Evolutionary conservation across 108 stramenopile genomes (phyloP).

Genomic region (Stephanodiscus minutulus): DNA sequence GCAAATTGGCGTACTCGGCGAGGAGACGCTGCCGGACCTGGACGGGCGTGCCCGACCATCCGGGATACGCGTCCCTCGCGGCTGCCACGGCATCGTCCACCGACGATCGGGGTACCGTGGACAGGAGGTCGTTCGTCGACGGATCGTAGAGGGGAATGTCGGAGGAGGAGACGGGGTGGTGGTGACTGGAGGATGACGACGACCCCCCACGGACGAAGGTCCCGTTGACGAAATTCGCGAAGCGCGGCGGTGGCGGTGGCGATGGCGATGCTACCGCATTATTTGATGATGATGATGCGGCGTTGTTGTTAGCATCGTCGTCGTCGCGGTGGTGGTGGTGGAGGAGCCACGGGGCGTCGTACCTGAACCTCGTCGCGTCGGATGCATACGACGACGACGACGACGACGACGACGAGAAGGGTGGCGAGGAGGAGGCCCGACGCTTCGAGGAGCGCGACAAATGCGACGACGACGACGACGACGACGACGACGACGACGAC

Average conservation of each 20-base stretch:
- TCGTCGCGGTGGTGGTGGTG: not conserved
- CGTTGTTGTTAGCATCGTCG: too few species aligned
- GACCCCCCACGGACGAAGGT: slow-evolving; percentile 24
- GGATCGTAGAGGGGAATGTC: slow-evolving; percentile 57
- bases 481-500: not conserved
- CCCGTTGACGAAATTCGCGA: slow-evolving; percentile 62
- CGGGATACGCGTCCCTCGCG: slow-evolving; percentile 58
- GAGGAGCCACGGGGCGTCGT: slow-evolving; percentile 22
- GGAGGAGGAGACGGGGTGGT: slow-evolving; percentile 17
- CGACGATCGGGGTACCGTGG: slow-evolving; percentile 53
- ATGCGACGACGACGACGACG: too few species aligned
- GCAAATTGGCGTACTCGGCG: slow-evolving; percentile 60
- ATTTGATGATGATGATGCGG: too few species aligned
- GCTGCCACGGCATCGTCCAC: slow-evolving; percentile 43
- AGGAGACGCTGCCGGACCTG: slow-evolving; percentile 70
- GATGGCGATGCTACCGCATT: not conserved
- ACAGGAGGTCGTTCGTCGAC: slow-evolving; percentile 58
- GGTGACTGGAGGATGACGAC: not conserved
- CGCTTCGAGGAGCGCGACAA: too few species aligned
- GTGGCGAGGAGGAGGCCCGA: too few species aligned
- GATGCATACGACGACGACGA: slow-evolving; percentile 14
- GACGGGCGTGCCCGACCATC: slow-evolving; percentile 70
- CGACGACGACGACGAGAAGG: not conserved
- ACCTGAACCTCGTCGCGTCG: not conserved
- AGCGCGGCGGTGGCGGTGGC: not conserved